Evolutionary conservation across 2,329 filamentous ascomycete genomes (phyloP).

Genomic region (Aureobasidium zeae): DNA sequence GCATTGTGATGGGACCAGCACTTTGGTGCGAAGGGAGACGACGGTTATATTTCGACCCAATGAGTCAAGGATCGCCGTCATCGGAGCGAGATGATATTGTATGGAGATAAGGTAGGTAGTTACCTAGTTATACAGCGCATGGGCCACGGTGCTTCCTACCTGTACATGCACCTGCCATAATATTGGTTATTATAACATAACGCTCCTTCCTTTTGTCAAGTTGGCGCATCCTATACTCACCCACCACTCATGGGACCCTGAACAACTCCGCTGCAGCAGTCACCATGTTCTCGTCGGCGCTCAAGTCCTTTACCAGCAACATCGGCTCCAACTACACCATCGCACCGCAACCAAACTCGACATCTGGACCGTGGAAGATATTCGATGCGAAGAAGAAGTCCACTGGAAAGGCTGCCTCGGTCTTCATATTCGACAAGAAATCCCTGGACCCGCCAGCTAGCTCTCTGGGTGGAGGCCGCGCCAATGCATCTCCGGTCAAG

Average conservation of each 20-base stretch:
- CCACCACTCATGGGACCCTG: slow-evolving; percentile 2
- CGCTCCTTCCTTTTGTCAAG: neutral
- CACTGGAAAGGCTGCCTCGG: slow-evolving; percentile 76
- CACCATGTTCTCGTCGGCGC: slow-evolving; percentile 81
- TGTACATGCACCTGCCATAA: no score
- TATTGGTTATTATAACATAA: neutral
- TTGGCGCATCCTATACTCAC: neutral
- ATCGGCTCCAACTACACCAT: slow-evolving; percentile 88
- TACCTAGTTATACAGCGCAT: slow-evolving; percentile 11
- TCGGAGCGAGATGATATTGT: slow-evolving; percentile 6
- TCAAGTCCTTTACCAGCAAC: slow-evolving; percentile 91
- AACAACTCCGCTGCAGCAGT: neutral
- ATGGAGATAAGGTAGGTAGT: no score
- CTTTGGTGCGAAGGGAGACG: neutral
- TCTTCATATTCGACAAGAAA: slow-evolving; percentile 92
- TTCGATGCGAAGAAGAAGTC: slow-evolving; percentile 96
- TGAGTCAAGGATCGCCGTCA: slow-evolving; percentile 13
- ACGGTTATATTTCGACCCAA: neutral
- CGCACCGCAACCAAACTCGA: slow-evolving; percentile 63
- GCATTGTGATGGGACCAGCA: no score
- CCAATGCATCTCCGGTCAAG: slow-evolving; percentile 61
- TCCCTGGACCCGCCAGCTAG: slow-evolving; percentile 60
- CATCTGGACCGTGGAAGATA: slow-evolving; percentile 91
- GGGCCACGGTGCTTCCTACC: neutral
- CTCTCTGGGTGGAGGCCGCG: slow-evolving; percentile 49